A percentile compares a stretch with the other conserved stretches of the same genome.
phyloP scores from a whole-genome alignment of 2,329 filamentous ascomycete genomes.

The Claviceps sp. region DNA sequence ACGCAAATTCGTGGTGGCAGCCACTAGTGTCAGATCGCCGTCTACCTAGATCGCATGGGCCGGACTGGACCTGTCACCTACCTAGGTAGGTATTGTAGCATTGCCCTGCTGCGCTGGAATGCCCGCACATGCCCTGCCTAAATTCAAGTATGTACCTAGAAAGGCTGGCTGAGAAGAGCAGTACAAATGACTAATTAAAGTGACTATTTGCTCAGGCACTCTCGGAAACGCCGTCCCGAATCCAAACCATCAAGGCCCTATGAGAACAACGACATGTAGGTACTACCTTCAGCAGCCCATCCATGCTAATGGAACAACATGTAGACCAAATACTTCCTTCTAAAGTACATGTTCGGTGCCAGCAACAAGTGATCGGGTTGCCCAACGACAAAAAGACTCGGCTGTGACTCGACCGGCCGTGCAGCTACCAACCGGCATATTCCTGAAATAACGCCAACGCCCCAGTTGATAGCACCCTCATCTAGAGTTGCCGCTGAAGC shows the following conservation, averaged over 20 bases:
- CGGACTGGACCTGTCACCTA: no score
- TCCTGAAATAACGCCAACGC: background rate
- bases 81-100: no score
- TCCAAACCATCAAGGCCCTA: background rate
- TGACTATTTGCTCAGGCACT: no score
- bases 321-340: background rate
- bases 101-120: no score
- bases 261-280: background rate
- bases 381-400: background rate
- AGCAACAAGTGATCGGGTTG: background rate
- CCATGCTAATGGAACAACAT: background rate
- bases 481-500: background rate
- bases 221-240: background rate
- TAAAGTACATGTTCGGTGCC: background rate
- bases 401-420: background rate
- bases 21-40: no score
- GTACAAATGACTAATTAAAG: no score
- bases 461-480: background rate
- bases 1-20: no score
- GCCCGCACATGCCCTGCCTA: no score
- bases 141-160: no score
- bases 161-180: no score
- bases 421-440: background rate
- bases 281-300: background rate
- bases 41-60: no score